These are phyloP conservation scores for Elsinoe batatas DNA, from an alignment of 2,329 filamentous ascomycete genomes.

Conservation along the genomic window DNA sequence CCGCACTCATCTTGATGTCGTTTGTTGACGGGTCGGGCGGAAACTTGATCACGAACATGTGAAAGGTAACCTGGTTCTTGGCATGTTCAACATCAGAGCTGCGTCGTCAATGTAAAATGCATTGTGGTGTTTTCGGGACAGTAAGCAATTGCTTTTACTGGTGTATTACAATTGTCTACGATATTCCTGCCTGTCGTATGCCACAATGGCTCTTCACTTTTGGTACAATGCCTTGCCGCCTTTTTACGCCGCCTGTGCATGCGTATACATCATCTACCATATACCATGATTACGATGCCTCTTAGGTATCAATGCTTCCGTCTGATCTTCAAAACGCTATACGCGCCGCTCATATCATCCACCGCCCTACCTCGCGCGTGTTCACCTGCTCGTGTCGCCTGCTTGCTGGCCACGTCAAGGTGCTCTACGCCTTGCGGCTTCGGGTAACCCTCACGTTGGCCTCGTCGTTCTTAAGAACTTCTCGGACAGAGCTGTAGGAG, in stretches of 20 bases:
- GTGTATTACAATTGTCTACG: not conserved
- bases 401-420: not conserved
- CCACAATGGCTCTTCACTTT: not conserved
- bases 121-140: too few relatives aligned
- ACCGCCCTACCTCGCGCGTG: not conserved
- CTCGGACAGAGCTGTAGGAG: conserved; percentile 20
- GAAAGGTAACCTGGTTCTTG: not conserved
- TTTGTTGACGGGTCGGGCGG: not conserved
- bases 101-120: not conserved
- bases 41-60: not conserved
- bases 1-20: not conserved
- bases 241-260: conserved; percentile 4
- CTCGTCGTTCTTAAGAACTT: conserved; percentile 34
- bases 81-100: not conserved
- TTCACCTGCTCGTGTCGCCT: not conserved
- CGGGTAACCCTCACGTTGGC: conserved; percentile 53
- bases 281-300: not conserved
- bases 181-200: conserved; percentile 9
- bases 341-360: not conserved
- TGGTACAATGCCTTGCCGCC: conserved; percentile 9
- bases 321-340: not conserved
- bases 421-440: conserved; percentile 57
- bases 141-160: not conserved
- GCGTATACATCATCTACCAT: conserved; percentile 5
- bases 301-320: not conserved